Conservation (phyloP, 1,139 yeast genomes). For the Pichia kudriavzevii region DNA sequence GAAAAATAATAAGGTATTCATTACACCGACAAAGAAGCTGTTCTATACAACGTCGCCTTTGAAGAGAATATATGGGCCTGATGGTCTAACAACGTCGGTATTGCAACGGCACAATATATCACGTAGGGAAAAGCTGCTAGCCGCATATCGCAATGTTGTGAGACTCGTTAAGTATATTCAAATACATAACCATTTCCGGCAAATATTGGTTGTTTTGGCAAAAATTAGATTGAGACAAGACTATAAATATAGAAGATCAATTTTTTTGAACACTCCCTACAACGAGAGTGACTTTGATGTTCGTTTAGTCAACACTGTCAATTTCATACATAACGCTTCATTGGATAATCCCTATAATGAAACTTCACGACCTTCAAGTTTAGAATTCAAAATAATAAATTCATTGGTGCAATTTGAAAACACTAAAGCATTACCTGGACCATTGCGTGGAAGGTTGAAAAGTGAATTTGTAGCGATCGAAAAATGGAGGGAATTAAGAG, state of each 20-base stretch:
- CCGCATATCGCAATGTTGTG: constrained; percentile 20
- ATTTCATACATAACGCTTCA: constrained; percentile 23
- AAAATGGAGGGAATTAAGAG: constrained; percentile 11
- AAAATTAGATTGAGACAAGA: constrained; percentile 21
- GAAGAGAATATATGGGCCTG: constrained; percentile 16
- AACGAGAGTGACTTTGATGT: constrained; percentile 10
- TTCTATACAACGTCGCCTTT: constrained; percentile 15
- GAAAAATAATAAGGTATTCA: too few relatives aligned
- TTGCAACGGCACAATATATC: constrained; percentile 9
- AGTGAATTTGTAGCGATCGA: constrained; percentile 5
- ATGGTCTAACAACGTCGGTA: constrained; percentile 15
- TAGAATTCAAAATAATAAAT: constrained; percentile 14
- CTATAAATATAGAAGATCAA: constrained; percentile 14
- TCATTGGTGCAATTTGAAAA: constrained; percentile 19
- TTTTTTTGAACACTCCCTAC: constrained; percentile 3
- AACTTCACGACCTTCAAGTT: constrained; percentile 7
- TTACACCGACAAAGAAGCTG: constrained; percentile 8
- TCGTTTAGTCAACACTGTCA: constrained; percentile 20
- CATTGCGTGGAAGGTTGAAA: constrained; percentile 3
- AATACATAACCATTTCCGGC: constrained; percentile 9
- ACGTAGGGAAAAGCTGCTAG: constrained; percentile 7
- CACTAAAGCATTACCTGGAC: constrained; percentile 12
- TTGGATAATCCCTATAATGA: constrained; percentile 7
- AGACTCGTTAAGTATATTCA: constrained; percentile 16
- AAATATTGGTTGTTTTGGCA: constrained; percentile 9